A percentile compares a stretch with the other conserved stretches of the same genome.
These are phyloP conservation scores for Ceratocystis variospora DNA, from an alignment of 2,329 filamentous ascomycete species.

Conservation along the genomic window DNA sequence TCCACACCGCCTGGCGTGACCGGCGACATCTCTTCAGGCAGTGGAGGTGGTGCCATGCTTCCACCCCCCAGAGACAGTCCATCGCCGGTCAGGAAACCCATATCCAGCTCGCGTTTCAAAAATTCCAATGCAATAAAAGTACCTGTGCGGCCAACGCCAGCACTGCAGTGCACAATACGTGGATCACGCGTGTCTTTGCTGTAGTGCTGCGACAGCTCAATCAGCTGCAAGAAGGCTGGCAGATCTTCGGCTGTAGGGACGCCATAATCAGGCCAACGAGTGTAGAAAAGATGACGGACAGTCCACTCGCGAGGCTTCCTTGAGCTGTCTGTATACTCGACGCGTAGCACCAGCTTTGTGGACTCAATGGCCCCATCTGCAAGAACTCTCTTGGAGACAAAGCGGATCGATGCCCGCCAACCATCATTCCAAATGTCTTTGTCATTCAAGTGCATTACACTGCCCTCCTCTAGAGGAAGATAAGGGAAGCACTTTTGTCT, in stretches of 20 bases:
- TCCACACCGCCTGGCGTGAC: slow-evolving; percentile 27
- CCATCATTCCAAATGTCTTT: slow-evolving; percentile 50
- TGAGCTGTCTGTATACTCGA: slow-evolving; percentile 31
- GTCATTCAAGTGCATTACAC: slow-evolving; percentile 46
- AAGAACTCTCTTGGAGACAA: slow-evolving; percentile 47
- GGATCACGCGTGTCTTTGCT: slow-evolving; percentile 43
- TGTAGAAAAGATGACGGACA: slow-evolving; percentile 76
- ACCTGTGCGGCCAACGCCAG: slow-evolving; percentile 83
- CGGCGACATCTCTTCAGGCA: slow-evolving; percentile 22
- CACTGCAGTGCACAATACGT: slow-evolving; percentile 75
- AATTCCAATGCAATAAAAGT: slow-evolving; percentile 97
- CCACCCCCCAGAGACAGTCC: slow-evolving; percentile 23
- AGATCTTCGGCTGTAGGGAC: slow-evolving; percentile 59
- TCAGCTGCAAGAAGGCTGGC: slow-evolving; percentile 52
- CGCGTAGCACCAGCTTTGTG: slow-evolving; percentile 52
- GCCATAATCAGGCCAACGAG: slow-evolving; percentile 79
- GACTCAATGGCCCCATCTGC: slow-evolving; percentile 52
- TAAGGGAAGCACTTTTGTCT: slow-evolving; percentile 82
- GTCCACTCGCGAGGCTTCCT: slow-evolving; percentile 41
- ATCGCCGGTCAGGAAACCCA: slow-evolving; percentile 49
- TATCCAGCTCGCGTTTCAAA: slow-evolving; percentile 66
- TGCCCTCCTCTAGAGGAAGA: slow-evolving; percentile 50
- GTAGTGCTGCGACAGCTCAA: slow-evolving; percentile 48
- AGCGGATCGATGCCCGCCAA: slow-evolving; percentile 54
- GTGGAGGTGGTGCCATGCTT: slow-evolving; percentile 3